phyloP scores from a whole-genome alignment of 163 green algal species.

The Coccomyxa subellipsoidea region DNA sequence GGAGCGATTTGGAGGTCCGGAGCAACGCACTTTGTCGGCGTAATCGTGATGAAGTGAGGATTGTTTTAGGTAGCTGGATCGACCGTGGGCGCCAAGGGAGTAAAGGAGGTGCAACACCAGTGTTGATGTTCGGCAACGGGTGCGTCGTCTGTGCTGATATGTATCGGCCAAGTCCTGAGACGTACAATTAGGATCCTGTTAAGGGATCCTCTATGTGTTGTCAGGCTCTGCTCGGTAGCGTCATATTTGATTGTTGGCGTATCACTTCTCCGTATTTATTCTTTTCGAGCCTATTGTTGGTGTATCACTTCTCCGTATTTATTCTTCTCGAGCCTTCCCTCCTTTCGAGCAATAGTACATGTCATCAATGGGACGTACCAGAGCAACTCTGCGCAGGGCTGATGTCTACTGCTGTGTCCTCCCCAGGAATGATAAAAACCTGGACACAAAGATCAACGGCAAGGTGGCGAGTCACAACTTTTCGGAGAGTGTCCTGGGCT shows the following conservation, averaged over 20 bases:
- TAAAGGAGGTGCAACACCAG: too few species aligned
- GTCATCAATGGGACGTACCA: background rate
- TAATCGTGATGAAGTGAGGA: background rate
- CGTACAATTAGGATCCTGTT: background rate
- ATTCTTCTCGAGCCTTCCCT: too few species aligned
- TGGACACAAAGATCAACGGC: slow-evolving; percentile 3
- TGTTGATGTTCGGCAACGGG: background rate
- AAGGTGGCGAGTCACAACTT: background rate
- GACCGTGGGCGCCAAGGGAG: too few species aligned
- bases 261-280: too few species aligned
- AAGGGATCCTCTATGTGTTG: too few species aligned
- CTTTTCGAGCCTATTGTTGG: too few species aligned
- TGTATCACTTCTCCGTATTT: too few species aligned
- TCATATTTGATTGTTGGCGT: too few species aligned
- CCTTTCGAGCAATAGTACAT: background rate
- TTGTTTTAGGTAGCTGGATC: background rate
- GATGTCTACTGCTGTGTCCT: background rate
- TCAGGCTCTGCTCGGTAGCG: too few species aligned
- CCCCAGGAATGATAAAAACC: background rate
- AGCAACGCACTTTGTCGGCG: too few species aligned
- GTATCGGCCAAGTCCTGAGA: background rate
- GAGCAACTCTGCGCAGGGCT: too few species aligned
- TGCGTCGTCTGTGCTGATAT: background rate
- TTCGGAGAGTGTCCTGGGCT: background rate
- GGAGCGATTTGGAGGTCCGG: too few species aligned